phyloP scores from a whole-genome alignment of 2,329 filamentous ascomycete species.

The Hymenoscyphus fraxineus region DNA sequence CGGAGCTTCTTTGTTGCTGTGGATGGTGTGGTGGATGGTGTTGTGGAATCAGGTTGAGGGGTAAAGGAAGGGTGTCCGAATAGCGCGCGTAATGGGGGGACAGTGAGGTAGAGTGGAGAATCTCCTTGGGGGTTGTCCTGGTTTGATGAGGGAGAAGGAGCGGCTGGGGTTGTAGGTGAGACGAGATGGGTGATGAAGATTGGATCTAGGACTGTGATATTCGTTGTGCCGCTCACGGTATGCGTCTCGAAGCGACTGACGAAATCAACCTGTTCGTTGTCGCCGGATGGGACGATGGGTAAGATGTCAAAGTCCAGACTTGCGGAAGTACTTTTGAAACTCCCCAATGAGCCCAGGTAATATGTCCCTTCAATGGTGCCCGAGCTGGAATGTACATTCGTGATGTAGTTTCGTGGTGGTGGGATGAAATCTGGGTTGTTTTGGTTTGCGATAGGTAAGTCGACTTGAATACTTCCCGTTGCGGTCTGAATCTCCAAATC shows the following conservation, averaged over 20 bases:
- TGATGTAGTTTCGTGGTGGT: constrained; percentile 31
- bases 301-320: constrained; percentile 21
- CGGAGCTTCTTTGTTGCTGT: constrained; percentile 15
- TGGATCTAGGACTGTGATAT: constrained; percentile 26
- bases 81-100: constrained; percentile 10
- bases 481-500: constrained; percentile 25
- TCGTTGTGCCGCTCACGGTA: constrained; percentile 26
- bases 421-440: constrained; percentile 17
- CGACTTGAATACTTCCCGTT: constrained; percentile 27
- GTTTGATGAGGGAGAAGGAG: constrained; percentile 6
- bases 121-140: constrained; percentile 17
- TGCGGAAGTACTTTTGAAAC: constrained; percentile 25
- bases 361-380: constrained; percentile 28
- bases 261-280: constrained; percentile 9
- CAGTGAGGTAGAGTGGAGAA: constrained; percentile 22
- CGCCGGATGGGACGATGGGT: constrained; percentile 23
- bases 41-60: not conserved
- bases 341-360: constrained; percentile 25
- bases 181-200: constrained; percentile 24
- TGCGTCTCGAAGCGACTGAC: constrained; percentile 24
- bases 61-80: not conserved
- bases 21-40: not conserved
- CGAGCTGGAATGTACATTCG: constrained; percentile 25
- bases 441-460: constrained; percentile 19
- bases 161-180: constrained; percentile 10